These are phyloP conservation scores for Leucocoprinus birnbaumii DNA, from an alignment of 768 basidiomycete species.

Conservation along the genomic window DNA sequence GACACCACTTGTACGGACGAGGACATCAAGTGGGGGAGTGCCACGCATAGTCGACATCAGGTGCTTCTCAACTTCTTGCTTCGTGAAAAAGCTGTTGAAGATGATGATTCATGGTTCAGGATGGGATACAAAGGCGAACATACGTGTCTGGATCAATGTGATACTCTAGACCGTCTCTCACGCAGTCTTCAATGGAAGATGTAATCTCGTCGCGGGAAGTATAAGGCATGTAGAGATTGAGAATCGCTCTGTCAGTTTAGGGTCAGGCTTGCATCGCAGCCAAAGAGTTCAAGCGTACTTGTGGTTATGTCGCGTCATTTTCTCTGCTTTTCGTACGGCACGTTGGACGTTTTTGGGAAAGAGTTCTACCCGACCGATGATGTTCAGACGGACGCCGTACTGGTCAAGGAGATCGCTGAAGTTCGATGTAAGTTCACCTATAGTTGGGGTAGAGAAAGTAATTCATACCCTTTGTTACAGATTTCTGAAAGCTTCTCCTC, in stretches of 20 bases:
- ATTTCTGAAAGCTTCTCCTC: constrained; percentile 77
- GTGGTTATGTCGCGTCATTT: constrained; percentile 70
- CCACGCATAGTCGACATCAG: constrained; percentile 63
- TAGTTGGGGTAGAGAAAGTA: not conserved
- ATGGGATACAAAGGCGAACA: constrained; percentile 4
- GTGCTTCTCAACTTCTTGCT: constrained; percentile 61
- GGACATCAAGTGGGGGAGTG: constrained; percentile 83
- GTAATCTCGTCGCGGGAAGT: constrained; percentile 90
- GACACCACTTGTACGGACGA: constrained; percentile 91
- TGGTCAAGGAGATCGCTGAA: constrained; percentile 73
- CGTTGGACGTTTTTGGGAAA: constrained; percentile 74
- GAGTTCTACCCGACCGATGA: constrained; percentile 74
- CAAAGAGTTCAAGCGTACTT: constrained; percentile 39
- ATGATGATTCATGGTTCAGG: not conserved
- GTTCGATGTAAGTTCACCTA: not conserved
- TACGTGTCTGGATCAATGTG: constrained; percentile 19
- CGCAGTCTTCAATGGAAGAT: constrained; percentile 60
- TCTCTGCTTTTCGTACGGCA: constrained; percentile 70
- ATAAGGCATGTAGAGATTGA: constrained; percentile 94
- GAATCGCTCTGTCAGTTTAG: constrained; percentile 56
- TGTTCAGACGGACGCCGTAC: constrained; percentile 81
- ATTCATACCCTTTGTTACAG: constrained; percentile 74
- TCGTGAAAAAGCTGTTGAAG: constrained; percentile 44
- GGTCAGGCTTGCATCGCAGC: constrained; percentile 38
- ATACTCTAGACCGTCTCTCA: constrained; percentile 36